Evolutionary conservation across 179 eudicot genomes (phyloP).

Genomic region (Nepenthes alata): DNA sequence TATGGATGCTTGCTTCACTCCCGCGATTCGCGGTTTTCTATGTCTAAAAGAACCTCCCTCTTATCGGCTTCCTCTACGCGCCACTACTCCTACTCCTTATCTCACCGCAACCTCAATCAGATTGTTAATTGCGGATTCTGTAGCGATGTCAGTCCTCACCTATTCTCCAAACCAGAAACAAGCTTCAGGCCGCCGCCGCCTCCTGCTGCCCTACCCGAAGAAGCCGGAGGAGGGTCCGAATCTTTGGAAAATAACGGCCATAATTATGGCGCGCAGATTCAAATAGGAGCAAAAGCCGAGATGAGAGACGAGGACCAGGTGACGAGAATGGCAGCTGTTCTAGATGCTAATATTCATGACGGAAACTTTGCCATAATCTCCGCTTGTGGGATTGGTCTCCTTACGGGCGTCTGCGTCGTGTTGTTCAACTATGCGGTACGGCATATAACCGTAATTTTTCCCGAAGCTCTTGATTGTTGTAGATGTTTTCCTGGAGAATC

Average conservation of each 20-base stretch:
- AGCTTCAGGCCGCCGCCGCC: neutral
- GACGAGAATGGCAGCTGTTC: slow-evolving; percentile 2
- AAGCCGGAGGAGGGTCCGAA: neutral
- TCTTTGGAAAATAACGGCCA: no score
- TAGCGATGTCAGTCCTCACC: neutral
- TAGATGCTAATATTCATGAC: slow-evolving; percentile 15
- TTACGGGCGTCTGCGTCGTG: slow-evolving; percentile 73
- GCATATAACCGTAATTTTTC: neutral
- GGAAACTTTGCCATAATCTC: slow-evolving; percentile 50
- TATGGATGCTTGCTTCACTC: no score
- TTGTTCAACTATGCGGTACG: slow-evolving; percentile 59
- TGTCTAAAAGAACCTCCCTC: no score
- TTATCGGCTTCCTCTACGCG: no score
- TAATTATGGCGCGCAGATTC: neutral
- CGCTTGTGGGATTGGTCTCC: slow-evolving; percentile 71
- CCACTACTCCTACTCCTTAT: neutral
- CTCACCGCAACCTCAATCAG: neutral
- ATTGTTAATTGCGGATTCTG: no score
- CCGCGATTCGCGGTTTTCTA: no score
- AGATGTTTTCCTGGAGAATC: no score
- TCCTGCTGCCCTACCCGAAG: neutral
- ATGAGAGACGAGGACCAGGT: neutral
- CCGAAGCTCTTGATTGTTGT: neutral
- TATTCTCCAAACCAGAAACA: neutral
- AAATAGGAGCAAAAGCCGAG: neutral